These are phyloP conservation scores for Phytopythium montanum DNA, from an alignment of 352 stramenopile species.

Conservation along the genomic window DNA sequence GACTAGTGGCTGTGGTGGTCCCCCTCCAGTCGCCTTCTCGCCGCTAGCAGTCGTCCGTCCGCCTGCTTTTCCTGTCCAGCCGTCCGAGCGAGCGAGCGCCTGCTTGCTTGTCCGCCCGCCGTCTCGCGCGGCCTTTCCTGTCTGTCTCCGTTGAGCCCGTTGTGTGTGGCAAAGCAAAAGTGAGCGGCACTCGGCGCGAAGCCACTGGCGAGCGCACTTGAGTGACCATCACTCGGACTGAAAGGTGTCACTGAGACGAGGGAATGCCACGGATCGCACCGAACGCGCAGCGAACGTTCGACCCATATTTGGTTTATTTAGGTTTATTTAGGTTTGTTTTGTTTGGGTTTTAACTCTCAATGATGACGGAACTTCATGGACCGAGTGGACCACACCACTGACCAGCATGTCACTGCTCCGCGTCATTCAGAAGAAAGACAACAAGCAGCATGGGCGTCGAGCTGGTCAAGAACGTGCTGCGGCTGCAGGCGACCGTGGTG, in stretches of 20 bases:
- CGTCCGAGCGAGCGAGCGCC: too few species aligned
- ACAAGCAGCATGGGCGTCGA: constrained; percentile 38
- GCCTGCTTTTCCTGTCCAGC: background rate
- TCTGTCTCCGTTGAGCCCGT: background rate
- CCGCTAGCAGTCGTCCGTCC: too few species aligned
- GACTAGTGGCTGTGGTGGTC: too few species aligned
- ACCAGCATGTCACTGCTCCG: too few species aligned
- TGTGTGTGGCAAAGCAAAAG: background rate
- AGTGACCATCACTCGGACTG: constrained; percentile 1
- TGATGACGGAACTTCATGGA: too few species aligned
- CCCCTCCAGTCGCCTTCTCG: too few species aligned
- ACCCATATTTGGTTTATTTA: too few species aligned
- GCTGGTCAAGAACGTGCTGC: constrained; percentile 54
- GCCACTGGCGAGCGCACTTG: background rate
- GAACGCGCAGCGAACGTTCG: constrained; percentile 1
- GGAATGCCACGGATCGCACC: background rate
- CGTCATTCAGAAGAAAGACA: background rate
- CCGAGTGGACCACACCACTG: too few species aligned
- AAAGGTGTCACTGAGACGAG: background rate
- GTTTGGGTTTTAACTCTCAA: too few species aligned
- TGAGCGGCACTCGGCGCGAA: background rate
- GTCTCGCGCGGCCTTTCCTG: background rate
- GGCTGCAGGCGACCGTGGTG: constrained; percentile 89
- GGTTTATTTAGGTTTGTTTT: too few species aligned
- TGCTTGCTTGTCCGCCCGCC: too few species aligned